phyloP scores from a whole-genome alignment of 2,329 filamentous ascomycete species.

The Pseudopyricularia javanii region DNA sequence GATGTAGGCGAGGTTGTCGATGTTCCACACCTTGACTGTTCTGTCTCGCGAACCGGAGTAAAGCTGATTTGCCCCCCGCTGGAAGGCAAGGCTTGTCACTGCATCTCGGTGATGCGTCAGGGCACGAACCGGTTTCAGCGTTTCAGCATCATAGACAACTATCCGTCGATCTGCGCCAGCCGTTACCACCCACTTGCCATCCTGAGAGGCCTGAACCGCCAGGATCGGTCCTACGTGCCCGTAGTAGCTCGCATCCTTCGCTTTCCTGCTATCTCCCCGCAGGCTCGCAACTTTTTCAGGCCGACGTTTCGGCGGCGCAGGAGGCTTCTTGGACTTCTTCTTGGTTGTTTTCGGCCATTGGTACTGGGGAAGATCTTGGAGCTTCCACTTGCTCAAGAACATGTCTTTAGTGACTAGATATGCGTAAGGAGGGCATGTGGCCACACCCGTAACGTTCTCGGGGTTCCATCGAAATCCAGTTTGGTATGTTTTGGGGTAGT shows the following conservation, averaged over 20 bases:
- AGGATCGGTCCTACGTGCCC: conserved; percentile 75
- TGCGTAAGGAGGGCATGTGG: conserved; percentile 64
- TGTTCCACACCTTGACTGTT: conserved; percentile 89
- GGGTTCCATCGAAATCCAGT: conserved; percentile 71
- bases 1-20: conserved; percentile 85
- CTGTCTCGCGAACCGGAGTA: conserved; percentile 86
- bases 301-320: conserved; percentile 44
- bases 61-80: conserved; percentile 77
- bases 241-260: conserved; percentile 52
- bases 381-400: conserved; percentile 77
- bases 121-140: conserved; percentile 65
- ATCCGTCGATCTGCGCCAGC: conserved; percentile 76
- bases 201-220: conserved; percentile 73
- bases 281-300: conserved; percentile 52
- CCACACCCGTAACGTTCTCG: conserved; percentile 65
- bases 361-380: conserved; percentile 52
- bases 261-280: conserved; percentile 48
- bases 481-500: conserved; percentile 54
- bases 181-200: conserved; percentile 83
- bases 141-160: conserved; percentile 77
- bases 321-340: conserved; percentile 44
- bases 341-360: conserved; percentile 47
- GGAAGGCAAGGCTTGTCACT: conserved; percentile 75
- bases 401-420: conserved; percentile 86
- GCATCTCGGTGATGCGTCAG: conserved; percentile 89